These are phyloP conservation scores for Tuber calosporum DNA, from an alignment of 495 filamentous ascomycete genomes.

Conservation along the genomic window DNA sequence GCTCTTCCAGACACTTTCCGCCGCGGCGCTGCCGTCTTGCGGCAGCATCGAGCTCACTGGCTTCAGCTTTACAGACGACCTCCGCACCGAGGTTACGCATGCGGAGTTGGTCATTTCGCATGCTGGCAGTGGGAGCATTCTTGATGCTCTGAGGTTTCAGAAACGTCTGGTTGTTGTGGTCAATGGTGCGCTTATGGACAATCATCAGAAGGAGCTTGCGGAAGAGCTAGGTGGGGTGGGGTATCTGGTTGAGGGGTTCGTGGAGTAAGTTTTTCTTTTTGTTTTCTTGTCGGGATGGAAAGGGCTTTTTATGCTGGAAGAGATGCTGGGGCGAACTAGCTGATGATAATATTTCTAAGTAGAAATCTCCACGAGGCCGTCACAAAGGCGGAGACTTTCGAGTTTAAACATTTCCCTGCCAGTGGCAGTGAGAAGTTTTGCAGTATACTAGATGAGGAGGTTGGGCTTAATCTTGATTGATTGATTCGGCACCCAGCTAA, in stretches of 20 bases:
- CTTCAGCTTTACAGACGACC: constrained; percentile 59
- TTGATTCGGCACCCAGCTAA: neutral
- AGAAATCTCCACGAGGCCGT: constrained; percentile 34
- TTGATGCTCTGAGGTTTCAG: constrained; percentile 63
- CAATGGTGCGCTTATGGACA: constrained; percentile 73
- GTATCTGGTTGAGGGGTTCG: constrained; percentile 59
- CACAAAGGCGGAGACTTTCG: constrained; percentile 16
- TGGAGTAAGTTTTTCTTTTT: constrained; percentile 50
- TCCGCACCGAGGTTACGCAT: constrained; percentile 43
- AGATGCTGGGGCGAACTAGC: neutral
- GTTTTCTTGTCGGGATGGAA: neutral
- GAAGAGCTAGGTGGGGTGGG: constrained; percentile 60
- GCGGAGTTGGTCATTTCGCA: constrained; percentile 76
- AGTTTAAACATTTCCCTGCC: constrained; percentile 32
- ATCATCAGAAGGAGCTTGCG: constrained; percentile 86
- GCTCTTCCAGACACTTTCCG: constrained; percentile 21
- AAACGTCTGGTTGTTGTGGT: constrained; percentile 76
- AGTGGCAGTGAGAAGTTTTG: constrained; percentile 28
- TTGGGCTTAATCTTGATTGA: constrained; percentile 34
- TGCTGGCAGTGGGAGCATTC: constrained; percentile 89
- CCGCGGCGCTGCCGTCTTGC: constrained; percentile 23
- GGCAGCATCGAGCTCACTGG: constrained; percentile 39
- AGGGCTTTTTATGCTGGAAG: neutral
- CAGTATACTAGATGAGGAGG: constrained; percentile 31
- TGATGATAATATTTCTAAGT: neutral